These are phyloP conservation scores for Candida namnaoensis DNA, from an alignment of 805 yeast genomes.

Conservation along the genomic window DNA sequence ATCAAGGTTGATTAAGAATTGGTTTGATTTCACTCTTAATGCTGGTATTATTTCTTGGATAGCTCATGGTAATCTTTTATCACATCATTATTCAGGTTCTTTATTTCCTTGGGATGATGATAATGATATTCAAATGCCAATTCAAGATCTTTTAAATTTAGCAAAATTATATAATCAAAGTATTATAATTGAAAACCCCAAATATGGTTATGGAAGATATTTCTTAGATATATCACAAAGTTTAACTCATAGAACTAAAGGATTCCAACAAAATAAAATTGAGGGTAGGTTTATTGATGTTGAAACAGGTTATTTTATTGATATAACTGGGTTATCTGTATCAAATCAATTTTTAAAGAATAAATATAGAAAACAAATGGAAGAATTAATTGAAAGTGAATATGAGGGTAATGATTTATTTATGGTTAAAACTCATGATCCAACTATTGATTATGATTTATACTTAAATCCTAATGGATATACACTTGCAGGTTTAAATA, in stretches of 20 bases:
- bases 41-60: slow-evolving; percentile 42
- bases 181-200: slow-evolving; percentile 30
- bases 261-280: slow-evolving; percentile 54
- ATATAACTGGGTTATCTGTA: slow-evolving; percentile 15
- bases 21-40: slow-evolving; percentile 34
- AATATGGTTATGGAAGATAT: slow-evolving; percentile 39
- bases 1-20: slow-evolving; percentile 37
- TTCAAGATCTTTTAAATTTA: slow-evolving; percentile 29
- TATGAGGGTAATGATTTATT: neutral
- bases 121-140: slow-evolving; percentile 48
- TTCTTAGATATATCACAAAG: slow-evolving; percentile 33
- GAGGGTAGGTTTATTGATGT: slow-evolving; percentile 69
- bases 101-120: slow-evolving; percentile 55
- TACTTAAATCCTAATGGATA: neutral
- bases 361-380: slow-evolving; percentile 1
- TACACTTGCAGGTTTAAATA: neutral
- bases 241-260: slow-evolving; percentile 45
- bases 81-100: slow-evolving; percentile 51
- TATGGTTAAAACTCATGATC: neutral
- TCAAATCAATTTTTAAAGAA: slow-evolving; percentile 1
- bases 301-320: slow-evolving; percentile 52
- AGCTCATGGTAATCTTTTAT: slow-evolving; percentile 50
- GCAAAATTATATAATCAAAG: slow-evolving; percentile 38
- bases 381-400: neutral
- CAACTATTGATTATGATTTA: neutral